A percentile compares a stretch with the other conserved stretches of the same genome.
phyloP scores from a whole-genome alignment of 2,329 filamentous ascomycete genomes.

The Sclerotinia borealis region DNA sequence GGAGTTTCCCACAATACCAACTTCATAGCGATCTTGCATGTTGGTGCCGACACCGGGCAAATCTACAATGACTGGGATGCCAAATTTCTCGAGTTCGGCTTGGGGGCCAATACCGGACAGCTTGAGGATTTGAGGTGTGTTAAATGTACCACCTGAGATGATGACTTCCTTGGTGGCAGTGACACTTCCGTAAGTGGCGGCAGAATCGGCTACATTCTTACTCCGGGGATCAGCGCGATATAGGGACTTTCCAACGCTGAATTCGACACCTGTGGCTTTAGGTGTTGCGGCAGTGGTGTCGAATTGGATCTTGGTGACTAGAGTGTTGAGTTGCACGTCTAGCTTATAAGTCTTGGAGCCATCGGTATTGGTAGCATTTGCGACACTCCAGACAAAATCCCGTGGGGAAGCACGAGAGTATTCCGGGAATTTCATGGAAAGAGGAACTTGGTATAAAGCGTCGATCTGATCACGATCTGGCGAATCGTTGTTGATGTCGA shows the following conservation, averaged over 20 bases:
- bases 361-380: conserved; percentile 20
- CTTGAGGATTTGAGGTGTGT: conserved; percentile 42
- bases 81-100: conserved; percentile 34
- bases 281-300: conserved; percentile 28
- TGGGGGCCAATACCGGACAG: conserved; percentile 39
- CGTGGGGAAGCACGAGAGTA: conserved; percentile 20
- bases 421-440: conserved; percentile 16
- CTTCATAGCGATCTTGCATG: conserved; percentile 48
- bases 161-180: conserved; percentile 37
- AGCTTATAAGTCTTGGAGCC: conserved; percentile 22
- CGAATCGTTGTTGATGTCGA: conserved; percentile 6
- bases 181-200: conserved; percentile 16
- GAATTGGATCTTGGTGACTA: conserved; percentile 40
- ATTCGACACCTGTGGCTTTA: conserved; percentile 39
- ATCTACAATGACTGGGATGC: conserved; percentile 47
- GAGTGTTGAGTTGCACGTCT: conserved; percentile 19
- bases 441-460: conserved; percentile 23
- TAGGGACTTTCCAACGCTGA: conserved; percentile 35
- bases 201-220: neutral
- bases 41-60: conserved; percentile 58
- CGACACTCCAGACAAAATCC: conserved; percentile 16
- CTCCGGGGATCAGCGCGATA: conserved; percentile 15
- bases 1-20: conserved; percentile 39
- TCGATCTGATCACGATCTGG: conserved; percentile 18
- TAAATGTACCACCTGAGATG: conserved; percentile 40